These are phyloP conservation scores for Fraxinus cuspidata DNA, from an alignment of 257 asterid genomes.

Conservation along the genomic window DNA sequence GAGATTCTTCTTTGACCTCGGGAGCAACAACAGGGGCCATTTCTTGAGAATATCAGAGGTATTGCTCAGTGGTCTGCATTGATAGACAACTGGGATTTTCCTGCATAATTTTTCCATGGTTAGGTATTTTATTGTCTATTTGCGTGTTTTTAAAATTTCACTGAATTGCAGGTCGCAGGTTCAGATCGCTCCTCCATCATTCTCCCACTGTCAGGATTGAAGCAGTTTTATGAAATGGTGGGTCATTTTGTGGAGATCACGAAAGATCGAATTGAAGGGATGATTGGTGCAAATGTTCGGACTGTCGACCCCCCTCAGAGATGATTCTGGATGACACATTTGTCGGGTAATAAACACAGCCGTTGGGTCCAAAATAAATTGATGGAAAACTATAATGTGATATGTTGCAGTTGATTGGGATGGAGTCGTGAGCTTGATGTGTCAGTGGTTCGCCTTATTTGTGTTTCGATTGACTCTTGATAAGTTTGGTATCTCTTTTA, in stretches of 20 bases:
- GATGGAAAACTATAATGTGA: conserved; percentile 25
- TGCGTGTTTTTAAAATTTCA: conserved; percentile 4
- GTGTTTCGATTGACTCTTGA: conserved; percentile 30
- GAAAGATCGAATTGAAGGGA: conserved; percentile 84
- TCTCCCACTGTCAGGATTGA: conserved; percentile 90
- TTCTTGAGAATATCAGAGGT: conserved; percentile 97
- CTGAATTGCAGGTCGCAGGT: conserved; percentile 78
- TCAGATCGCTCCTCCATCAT: conserved; percentile 96
- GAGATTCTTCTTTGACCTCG: conserved; percentile 95
- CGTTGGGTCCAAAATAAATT: conserved; percentile 21
- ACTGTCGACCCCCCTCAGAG: conserved; percentile 85
- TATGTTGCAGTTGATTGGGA: conserved; percentile 33
- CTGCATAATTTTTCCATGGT: not conserved
- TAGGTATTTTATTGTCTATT: not conserved
- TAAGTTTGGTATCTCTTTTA: conserved; percentile 35
- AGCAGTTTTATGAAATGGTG: conserved; percentile 89
- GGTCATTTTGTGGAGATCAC: conserved; percentile 95
- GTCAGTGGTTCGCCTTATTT: conserved; percentile 34
- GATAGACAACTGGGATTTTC: not conserved
- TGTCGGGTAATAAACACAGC: conserved; percentile 26
- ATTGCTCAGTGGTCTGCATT: not conserved
- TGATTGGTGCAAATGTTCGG: conserved; percentile 77
- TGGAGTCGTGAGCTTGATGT: conserved; percentile 41
- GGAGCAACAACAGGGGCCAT: conserved; percentile 95
- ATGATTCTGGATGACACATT: conserved; percentile 41